These are phyloP conservation scores for Mycena chlorophos DNA, from an alignment of 768 basidiomycete species.

Conservation along the genomic window DNA sequence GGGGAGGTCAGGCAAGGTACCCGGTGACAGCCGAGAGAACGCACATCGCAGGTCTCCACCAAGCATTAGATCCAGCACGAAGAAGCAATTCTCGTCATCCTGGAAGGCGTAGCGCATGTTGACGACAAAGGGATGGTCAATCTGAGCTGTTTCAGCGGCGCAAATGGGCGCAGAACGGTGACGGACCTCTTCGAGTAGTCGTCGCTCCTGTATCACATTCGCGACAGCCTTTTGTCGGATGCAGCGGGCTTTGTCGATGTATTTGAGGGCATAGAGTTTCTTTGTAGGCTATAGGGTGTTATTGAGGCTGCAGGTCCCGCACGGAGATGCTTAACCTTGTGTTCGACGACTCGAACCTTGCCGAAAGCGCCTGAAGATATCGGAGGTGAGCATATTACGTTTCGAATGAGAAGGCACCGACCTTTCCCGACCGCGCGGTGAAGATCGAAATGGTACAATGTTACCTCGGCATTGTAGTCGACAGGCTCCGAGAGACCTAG, in stretches of 20 bases:
- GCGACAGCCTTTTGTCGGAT: conserved; percentile 89
- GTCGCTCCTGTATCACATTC: conserved; percentile 91
- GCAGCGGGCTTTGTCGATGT: conserved; percentile 94
- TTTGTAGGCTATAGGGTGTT: no score
- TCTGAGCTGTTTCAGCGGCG: conserved; percentile 40
- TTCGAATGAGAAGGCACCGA: conserved; percentile 52
- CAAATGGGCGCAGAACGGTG: conserved; percentile 5
- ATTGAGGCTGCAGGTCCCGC: no score
- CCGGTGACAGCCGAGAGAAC: conserved; percentile 31
- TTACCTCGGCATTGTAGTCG: conserved; percentile 83
- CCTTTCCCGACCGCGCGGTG: conserved; percentile 95
- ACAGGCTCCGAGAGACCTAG: conserved; percentile 66
- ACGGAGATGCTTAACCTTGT: no score
- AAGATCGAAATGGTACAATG: conserved; percentile 95
- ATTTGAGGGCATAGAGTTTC: conserved; percentile 92
- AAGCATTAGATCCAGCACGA: conserved; percentile 94
- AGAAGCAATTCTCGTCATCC: conserved; percentile 97
- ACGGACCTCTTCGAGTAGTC: conserved; percentile 85
- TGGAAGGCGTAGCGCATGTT: conserved; percentile 96
- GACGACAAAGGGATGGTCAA: conserved; percentile 87
- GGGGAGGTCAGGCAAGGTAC: conserved; percentile 1
- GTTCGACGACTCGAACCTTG: conserved; percentile 95
- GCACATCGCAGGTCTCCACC: conserved; percentile 91
- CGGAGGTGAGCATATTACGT: conserved; percentile 1
- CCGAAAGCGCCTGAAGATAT: conserved; percentile 10